Base-by-base conservation (phyloP, 306 rosid species). In the Prunus kanzakura region DNA sequence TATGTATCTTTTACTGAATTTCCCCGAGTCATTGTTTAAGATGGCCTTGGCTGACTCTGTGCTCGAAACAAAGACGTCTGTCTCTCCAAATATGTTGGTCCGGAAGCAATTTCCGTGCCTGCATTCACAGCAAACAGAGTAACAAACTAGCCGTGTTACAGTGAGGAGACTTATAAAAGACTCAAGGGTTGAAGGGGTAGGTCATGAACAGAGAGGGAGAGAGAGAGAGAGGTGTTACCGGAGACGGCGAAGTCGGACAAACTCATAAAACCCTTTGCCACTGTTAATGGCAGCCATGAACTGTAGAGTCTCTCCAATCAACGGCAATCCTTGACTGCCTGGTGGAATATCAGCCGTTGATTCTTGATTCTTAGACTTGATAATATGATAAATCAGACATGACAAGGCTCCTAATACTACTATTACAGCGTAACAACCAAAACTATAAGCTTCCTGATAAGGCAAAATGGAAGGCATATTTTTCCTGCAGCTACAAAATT, bases 271-370 rank as follows among this genome's bases (percentile, higher is more conserved):
- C 16, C 97, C 98, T 49, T 84, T 84, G 64, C 73, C 68, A 78
- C 92, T 82, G 16, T 87, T 88, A 18, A 85, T 82, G 82, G 98
- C 93, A 8, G 98, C 93, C 96, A 95, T 89, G 90, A 95, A 95
- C 41, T 95, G 88, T 10, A 90, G 74, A 15, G 97, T 95, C 82
- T 95, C 98, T 70, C 97, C 97, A 3, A 86, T 60, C 30, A 95
- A 83, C 1, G 96, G 95, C 2, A 90, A 71, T 22, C 95, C 98
- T 65, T 29, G 30, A 64, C 81, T 87, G 52, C 98, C 97, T 0
- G 90, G 97, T 77, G 92, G 95, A 86, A 76, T 75, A 58, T 61
- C 64, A 0, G 23, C 63, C 43, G 10, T 23, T 20, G 82, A 72
- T 55, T 86, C 74, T 66, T 67, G 79, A 4, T 71, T 69, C 20